Base-by-base conservation (phyloP, 352 stramenopile genomes). In the Aphanomyces invadans region DNA sequence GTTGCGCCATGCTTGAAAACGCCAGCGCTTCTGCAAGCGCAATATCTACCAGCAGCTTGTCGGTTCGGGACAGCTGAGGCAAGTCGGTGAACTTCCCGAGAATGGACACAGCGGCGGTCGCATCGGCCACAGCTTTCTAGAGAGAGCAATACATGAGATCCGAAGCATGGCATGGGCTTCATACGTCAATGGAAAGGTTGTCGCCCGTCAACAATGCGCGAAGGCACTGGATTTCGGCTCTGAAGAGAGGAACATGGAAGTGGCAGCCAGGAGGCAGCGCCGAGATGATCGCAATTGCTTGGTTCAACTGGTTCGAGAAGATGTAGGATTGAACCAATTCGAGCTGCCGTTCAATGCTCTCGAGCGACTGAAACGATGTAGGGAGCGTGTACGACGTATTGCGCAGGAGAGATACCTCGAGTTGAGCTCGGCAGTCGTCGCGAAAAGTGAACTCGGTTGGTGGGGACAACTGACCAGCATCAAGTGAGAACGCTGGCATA, bases 211-310 rank as follows among this genome's bases (percentile, higher is more conserved):
- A 21, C 21, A 64, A 46, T 5, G 55, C 55, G 1, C 55, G 55
- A 7, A 64, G 12, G 32, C 36, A 64, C 52, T 64, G 55, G 10
- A 64, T 21, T 28, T 64, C 55, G 33, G 55, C 55, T 38, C 46
- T 64, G 32, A 52, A 49, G 55, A 64, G 19, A 26, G 17, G 9
- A 10, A 64, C 55, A 4, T 38, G 33, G 32, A 38, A n/a, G 28
- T 64, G 31, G 32, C 19, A n/a, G 10, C 55, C 55, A 4, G 38
- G 55, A 17, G 55, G 33, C 11, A 64, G 19, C 25, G 21, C 21
- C 0, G 55, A 19, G 4, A 64, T 11, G 25, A 52, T 11, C 11
- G 15, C 55, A 52, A 52, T 38, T 3, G 55, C 55, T 29, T 26
- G 10, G 36, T 64, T 38, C 19, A 64, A 31, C 4, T 64, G 9